Evolutionary conservation across 176 grass and related monocot species (phyloP).

Genomic region (Rhipidocladum racemiflorum): DNA sequence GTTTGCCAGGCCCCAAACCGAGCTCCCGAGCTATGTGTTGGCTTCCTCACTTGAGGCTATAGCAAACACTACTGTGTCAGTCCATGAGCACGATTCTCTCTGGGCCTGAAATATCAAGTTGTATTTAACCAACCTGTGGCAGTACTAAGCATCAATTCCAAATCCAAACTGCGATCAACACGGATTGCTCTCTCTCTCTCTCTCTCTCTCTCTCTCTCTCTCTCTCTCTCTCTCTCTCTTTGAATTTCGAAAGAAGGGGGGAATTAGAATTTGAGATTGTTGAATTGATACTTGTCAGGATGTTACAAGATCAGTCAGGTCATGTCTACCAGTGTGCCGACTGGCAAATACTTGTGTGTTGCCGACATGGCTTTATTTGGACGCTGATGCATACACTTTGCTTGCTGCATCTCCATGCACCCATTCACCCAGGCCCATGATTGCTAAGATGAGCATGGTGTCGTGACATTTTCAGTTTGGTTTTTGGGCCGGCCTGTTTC

Average conservation of each 20-base stretch:
- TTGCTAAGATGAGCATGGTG: conserved; percentile 37
- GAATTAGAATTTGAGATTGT: not conserved
- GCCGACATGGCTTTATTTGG: conserved; percentile 40
- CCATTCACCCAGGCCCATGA: conserved; percentile 20
- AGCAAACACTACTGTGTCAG: not conserved
- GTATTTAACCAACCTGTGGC: not conserved
- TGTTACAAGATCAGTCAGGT: not conserved
- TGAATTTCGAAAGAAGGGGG: not conserved
- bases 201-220: too few relatives aligned
- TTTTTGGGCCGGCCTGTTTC: too few relatives aligned
- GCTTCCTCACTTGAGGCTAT: not conserved
- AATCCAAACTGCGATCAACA: too few relatives aligned
- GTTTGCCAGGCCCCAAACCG: not conserved
- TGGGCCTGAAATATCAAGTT: not conserved
- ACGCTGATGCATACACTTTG: conserved; percentile 13
- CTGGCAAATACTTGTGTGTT: conserved; percentile 33
- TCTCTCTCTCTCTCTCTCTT: too few relatives aligned
- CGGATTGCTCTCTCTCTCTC: too few relatives aligned
- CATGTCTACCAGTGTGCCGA: not conserved
- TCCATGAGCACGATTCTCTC: not conserved
- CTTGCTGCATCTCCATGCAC: not conserved
- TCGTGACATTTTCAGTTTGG: too few relatives aligned
- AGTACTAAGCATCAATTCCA: too few relatives aligned
- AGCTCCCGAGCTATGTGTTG: not conserved
- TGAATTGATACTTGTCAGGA: not conserved